Conservation (phyloP, 1,139 yeast genomes). For the Ogataea hybrid region DNA sequence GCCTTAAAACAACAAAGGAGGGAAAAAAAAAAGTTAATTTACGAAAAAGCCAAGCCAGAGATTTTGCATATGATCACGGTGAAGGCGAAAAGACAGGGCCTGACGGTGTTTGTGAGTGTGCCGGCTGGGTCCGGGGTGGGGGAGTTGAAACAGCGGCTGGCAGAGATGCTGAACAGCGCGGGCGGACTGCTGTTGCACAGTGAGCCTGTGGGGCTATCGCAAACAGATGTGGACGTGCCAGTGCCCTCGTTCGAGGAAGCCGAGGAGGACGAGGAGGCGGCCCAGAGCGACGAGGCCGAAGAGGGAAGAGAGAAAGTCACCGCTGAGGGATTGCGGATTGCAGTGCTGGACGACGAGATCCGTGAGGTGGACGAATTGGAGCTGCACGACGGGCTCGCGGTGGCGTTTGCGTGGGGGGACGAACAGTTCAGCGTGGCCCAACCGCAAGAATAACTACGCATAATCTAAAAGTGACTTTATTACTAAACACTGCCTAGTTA, state of each 20-base stretch:
- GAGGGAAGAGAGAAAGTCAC: background rate
- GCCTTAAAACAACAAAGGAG: background rate
- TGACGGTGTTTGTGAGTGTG: constrained; percentile 45
- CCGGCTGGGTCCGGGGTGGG: constrained; percentile 32
- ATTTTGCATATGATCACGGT: constrained; percentile 13
- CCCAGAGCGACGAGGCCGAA: constrained; percentile 10
- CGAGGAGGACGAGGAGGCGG: constrained; percentile 12
- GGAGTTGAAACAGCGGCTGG: constrained; percentile 36
- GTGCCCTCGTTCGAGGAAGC: constrained; percentile 33
- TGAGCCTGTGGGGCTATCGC: constrained; percentile 20
- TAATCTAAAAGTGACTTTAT: background rate
- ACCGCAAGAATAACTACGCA: background rate
- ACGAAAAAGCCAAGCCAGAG: background rate
- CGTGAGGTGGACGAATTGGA: constrained; percentile 16
- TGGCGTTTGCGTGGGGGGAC: constrained; percentile 41
- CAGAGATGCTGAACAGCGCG: constrained; percentile 40
- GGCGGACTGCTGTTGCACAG: constrained; percentile 43
- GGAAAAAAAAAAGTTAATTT: background rate
- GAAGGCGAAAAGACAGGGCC: constrained; percentile 29
- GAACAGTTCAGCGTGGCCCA: constrained; percentile 45
- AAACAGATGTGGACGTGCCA: constrained; percentile 32
- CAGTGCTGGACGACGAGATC: constrained; percentile 34
- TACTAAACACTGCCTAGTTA: constrained; percentile 49
- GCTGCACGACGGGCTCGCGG: constrained; percentile 23
- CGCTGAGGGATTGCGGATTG: background rate